phyloP scores from a whole-genome alignment of 257 asterid species.

The Leonotis leonurus region DNA sequence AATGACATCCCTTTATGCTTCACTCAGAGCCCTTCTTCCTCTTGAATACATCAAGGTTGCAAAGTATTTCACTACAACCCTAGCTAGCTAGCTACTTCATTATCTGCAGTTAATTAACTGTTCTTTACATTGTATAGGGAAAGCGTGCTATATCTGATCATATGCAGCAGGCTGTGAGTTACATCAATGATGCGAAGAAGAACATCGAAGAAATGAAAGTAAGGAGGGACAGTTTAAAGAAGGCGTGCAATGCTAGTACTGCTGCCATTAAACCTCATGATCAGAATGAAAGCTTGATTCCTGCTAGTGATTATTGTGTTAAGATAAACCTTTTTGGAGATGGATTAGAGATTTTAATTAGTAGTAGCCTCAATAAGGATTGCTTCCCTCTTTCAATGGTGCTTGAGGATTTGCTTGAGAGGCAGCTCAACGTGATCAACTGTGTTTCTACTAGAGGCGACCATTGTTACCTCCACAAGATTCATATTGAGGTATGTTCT shows the following conservation, averaged over 20 bases:
- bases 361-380: not conserved
- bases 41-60: constrained; percentile 49
- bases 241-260: not conserved
- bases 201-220: constrained; percentile 24
- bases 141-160: constrained; percentile 43
- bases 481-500: constrained; percentile 22
- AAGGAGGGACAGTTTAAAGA: constrained; percentile 25
- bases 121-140: constrained; percentile 46
- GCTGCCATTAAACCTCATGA: no score
- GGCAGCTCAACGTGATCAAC: constrained; percentile 18
- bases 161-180: constrained; percentile 32
- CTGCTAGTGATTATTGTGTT: not conserved
- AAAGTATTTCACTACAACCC: no score
- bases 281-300: not conserved
- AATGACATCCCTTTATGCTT: constrained; percentile 41
- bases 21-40: constrained; percentile 52
- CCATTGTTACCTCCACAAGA: constrained; percentile 14
- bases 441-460: constrained; percentile 16
- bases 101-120: not conserved
- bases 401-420: constrained; percentile 11
- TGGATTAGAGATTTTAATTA: constrained; percentile 30
- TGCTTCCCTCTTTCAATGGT: constrained; percentile 29
- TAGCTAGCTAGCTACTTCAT: no score
- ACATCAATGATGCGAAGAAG: constrained; percentile 33
- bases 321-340: constrained; percentile 11